Evolutionary conservation across 2,329 filamentous ascomycete genomes (phyloP).

Genomic region (Penicillium sp.): DNA sequence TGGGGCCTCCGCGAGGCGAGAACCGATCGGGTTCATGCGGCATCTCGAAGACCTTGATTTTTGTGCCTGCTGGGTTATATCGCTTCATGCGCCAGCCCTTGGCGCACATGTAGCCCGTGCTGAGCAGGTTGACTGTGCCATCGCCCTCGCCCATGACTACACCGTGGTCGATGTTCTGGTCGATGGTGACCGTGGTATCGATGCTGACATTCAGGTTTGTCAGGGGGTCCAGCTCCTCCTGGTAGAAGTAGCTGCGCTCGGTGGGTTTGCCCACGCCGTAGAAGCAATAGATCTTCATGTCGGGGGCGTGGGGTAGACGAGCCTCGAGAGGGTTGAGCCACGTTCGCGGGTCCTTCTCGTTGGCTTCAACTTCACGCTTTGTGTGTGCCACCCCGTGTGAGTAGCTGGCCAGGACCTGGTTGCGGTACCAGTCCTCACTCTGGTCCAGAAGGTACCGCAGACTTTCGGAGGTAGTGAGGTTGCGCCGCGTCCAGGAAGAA

Average conservation of each 20-base stretch:
- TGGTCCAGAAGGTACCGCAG: slow-evolving; percentile 74
- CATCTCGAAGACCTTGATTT: slow-evolving; percentile 91
- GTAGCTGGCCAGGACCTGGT: slow-evolving; percentile 71
- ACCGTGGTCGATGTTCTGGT: slow-evolving; percentile 67
- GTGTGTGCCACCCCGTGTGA: slow-evolving; percentile 87
- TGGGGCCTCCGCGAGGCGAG: slow-evolving; percentile 70
- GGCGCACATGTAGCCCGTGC: slow-evolving; percentile 93
- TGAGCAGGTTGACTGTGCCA: slow-evolving; percentile 90
- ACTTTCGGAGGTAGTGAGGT: slow-evolving; percentile 77
- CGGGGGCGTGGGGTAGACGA: slow-evolving; percentile 79
- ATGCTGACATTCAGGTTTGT: slow-evolving; percentile 56
- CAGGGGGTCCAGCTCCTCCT: slow-evolving; percentile 63
- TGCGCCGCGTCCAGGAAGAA: slow-evolving; percentile 62
- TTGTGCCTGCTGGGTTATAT: slow-evolving; percentile 82
- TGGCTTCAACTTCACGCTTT: slow-evolving; percentile 73
- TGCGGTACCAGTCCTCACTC: slow-evolving; percentile 80
- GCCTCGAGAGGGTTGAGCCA: slow-evolving; percentile 98
- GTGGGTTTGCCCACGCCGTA: slow-evolving; percentile 93
- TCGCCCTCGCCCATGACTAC: slow-evolving; percentile 96
- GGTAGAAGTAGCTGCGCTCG: slow-evolving; percentile 90
- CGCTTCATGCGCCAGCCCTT: slow-evolving; percentile 91
- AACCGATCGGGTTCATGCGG: slow-evolving; percentile 92
- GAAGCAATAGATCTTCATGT: slow-evolving; percentile 94
- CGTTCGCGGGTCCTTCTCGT: slow-evolving; percentile 72
- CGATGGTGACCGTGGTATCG: slow-evolving; percentile 50